Base-by-base conservation (phyloP, 75 land plant genomes). In the Azolla pinnata region DNA sequence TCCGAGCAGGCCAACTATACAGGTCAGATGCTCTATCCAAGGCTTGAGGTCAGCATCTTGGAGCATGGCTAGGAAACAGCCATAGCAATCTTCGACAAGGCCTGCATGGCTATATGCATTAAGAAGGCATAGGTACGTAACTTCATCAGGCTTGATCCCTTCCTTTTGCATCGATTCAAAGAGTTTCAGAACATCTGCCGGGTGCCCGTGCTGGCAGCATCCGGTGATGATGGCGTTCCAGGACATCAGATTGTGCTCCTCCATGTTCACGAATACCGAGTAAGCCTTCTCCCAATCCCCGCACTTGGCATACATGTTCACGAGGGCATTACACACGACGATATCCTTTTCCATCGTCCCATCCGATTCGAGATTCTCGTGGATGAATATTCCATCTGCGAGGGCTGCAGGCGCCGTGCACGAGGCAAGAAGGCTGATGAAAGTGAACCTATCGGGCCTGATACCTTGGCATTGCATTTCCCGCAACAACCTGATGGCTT, bases 251-350 rank as follows among this genome's bases (percentile, higher is more conserved):
- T 83, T 77, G 18, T 30, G 67, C 40, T 66, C 34, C 42, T 31
- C 56, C 48, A 61, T 72, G 63, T 56, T 63, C 14, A 68, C 35
- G 63, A 83, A 83, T n/a, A 66, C 57, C 34, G 57, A 35, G 40
- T 33, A 28, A 7, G 80, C 79, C 40, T 74, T 63, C 42, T 67
- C 73, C 23, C 71, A 31, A 17, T 69, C 69, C 19, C 85, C 85
- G 56, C 65, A 80, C 29, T 70, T 79, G 0, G 83, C 62, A 67
- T 83, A 83, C 85, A 83, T 83, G 52, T 71, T 72, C 42, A 83
- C 73, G 45, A 67, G 73, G 21, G 80, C 56, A 56, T 75, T 83
- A 0, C 59, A 27, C 56, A 65, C 25, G 18, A 57, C 53, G 0
- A 59, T 71, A 31, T 75, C 77, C 0, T 25, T 17, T 29, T 52